Evolutionary conservation across 768 basidiomycete species (phyloP).

Genomic region (Phylloporus sp.): DNA sequence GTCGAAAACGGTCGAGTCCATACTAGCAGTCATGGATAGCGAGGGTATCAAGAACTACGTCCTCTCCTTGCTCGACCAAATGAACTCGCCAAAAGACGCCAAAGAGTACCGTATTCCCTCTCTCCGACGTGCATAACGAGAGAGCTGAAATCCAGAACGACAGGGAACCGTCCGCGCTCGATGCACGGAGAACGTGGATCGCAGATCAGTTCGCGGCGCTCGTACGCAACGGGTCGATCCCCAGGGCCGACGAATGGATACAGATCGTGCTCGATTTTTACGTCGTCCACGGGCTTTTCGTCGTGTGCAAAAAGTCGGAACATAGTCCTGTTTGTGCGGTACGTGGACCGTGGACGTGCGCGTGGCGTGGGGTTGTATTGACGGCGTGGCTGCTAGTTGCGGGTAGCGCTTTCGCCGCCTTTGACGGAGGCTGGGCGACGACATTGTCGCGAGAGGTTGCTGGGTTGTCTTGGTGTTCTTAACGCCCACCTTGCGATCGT

Average conservation of each 20-base stretch:
- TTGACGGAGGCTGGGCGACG: conserved; percentile 70
- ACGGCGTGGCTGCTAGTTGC: conserved; percentile 41
- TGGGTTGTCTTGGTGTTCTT: conserved; percentile 71
- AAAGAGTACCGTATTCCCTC: conserved; percentile 36
- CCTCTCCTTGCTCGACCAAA: conserved; percentile 58
- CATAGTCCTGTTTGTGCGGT: conserved; percentile 59
- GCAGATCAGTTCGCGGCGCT: conserved; percentile 79
- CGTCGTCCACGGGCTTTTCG: conserved; percentile 74
- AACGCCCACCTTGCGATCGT: conserved; percentile 49
- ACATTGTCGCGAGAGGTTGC: conserved; percentile 63
- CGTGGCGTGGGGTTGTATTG: not conserved
- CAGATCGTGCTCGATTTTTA: conserved; percentile 75
- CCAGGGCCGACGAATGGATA: conserved; percentile 77
- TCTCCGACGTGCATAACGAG: not conserved
- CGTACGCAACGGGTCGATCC: conserved; percentile 72
- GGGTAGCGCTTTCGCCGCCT: conserved; percentile 53
- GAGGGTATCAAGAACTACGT: conserved; percentile 78
- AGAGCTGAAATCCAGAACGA: conserved; percentile 11
- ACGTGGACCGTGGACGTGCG: conserved; percentile 31
- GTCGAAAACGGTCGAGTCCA: conserved; percentile 87
- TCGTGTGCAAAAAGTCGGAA: conserved; percentile 64
- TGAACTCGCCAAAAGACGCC: conserved; percentile 43
- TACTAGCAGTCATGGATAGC: conserved; percentile 67
- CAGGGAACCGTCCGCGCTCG: conserved; percentile 45
- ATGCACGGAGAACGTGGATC: conserved; percentile 70